Conservation (phyloP, 306 rosid species). For the Acacia crassicarpa region DNA sequence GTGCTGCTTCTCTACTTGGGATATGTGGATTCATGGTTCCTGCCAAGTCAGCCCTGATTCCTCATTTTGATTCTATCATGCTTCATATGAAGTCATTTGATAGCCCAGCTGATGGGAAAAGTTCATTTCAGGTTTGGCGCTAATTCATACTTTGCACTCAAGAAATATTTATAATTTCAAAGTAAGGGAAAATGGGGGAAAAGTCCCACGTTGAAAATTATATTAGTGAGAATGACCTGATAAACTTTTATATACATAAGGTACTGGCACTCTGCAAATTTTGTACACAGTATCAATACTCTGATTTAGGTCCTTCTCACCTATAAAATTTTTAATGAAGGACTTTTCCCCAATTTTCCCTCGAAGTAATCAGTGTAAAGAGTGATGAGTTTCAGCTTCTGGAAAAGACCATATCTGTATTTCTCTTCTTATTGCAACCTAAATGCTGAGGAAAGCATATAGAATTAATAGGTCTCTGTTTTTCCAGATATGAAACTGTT, state of each 20-base stretch:
- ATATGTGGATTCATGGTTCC: constrained; percentile 94
- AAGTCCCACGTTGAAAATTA: too few species aligned
- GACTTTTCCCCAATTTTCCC: too few species aligned
- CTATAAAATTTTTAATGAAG: too few species aligned
- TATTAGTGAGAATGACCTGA: too few species aligned
- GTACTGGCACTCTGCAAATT: too few species aligned
- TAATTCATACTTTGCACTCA: constrained; percentile 19
- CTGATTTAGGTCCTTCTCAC: too few species aligned
- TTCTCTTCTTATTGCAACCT: not conserved
- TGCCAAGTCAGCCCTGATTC: constrained; percentile 81
- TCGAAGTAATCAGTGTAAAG: not conserved
- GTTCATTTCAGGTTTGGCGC: constrained; percentile 83
- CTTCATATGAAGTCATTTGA: constrained; percentile 98
- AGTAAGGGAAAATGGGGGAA: not conserved
- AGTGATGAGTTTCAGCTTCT: not conserved
- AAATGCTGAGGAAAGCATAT: not conserved
- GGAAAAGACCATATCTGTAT: not conserved
- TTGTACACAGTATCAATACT: too few species aligned
- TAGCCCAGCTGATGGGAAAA: constrained; percentile 96
- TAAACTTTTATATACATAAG: too few species aligned
- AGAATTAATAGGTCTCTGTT: constrained; percentile 3
- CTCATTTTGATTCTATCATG: constrained; percentile 79
- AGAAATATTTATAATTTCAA: constrained; percentile 9
- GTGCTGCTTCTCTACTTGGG: constrained; percentile 94
- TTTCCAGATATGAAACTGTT: not conserved